Conservation (phyloP, 331 rosid species). For the Rhamnella rubrinervis region DNA sequence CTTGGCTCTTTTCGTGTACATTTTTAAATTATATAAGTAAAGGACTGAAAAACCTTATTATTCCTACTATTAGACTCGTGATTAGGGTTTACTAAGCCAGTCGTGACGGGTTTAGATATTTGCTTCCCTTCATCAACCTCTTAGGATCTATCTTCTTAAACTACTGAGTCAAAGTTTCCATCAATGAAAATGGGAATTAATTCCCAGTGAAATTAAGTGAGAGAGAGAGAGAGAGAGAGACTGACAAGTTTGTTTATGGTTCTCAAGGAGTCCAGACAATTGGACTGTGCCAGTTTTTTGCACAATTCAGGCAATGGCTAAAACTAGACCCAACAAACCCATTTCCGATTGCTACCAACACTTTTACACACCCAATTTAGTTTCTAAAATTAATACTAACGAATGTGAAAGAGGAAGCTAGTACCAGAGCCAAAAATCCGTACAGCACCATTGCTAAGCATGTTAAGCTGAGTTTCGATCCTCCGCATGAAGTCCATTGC, state of each 20-base stretch:
- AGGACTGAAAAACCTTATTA: neutral
- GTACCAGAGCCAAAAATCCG: constrained; percentile 70
- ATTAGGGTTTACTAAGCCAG: constrained; percentile 48
- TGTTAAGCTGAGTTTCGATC: constrained; percentile 75
- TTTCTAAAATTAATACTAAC: neutral
- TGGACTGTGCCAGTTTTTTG: constrained; percentile 10
- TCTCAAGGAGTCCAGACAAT: constrained; percentile 19
- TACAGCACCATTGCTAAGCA: constrained; percentile 65
- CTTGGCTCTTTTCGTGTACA: neutral
- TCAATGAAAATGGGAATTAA: constrained; percentile 18
- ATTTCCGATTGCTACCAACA: constrained; percentile 2
- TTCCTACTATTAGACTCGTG: constrained; percentile 25
- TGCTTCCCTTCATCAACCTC: constrained; percentile 18
- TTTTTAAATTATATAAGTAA: neutral
- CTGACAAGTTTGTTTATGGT: constrained; percentile 27
- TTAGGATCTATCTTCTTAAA: constrained; percentile 3
- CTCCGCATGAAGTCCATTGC: constrained; percentile 96
- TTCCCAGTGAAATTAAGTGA: neutral
- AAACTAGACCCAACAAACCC: constrained; percentile 18
- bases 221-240: neutral
- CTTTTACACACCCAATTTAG: neutral
- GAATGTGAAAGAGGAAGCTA: constrained; percentile 3
- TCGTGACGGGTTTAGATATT: neutral
- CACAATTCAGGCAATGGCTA: constrained; percentile 16
- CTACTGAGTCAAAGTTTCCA: constrained; percentile 38